phyloP scores from a whole-genome alignment of 768 basidiomycete species.

The Termitomyces sp. region DNA sequence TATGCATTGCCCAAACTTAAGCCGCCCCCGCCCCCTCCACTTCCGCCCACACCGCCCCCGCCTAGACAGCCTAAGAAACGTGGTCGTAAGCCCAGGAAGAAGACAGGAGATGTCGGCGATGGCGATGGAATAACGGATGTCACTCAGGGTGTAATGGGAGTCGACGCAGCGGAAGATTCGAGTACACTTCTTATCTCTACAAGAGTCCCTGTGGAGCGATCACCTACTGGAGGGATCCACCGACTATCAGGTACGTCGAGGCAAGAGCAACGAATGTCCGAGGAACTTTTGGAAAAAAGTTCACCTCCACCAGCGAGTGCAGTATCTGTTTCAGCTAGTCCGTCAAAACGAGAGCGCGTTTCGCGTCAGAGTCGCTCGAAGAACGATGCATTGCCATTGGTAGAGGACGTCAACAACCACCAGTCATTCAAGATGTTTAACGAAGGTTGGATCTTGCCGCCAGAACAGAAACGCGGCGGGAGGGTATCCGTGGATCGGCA shows the following conservation, averaged over 20 bases:
- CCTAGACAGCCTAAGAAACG: slow-evolving; percentile 36
- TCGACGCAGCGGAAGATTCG: not conserved
- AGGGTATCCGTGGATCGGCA: slow-evolving; percentile 40
- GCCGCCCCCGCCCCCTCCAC: slow-evolving; percentile 53
- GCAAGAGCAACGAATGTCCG: not conserved
- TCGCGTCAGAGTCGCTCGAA: not conserved
- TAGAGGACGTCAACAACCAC: slow-evolving; percentile 66
- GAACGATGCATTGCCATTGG: slow-evolving; percentile 46
- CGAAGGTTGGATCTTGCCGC: slow-evolving; percentile 81
- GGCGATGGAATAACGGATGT: not conserved
- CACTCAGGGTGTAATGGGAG: not conserved
- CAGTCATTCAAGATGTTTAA: slow-evolving; percentile 81
- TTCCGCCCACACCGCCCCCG: slow-evolving; percentile 31
- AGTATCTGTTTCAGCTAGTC: slow-evolving; percentile 24
- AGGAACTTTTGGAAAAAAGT: not conserved
- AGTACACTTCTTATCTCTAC: slow-evolving; percentile 1
- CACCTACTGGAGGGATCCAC: slow-evolving; percentile 3
- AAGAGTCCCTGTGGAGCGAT: slow-evolving; percentile 14
- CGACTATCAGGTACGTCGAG: too few species aligned
- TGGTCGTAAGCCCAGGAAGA: slow-evolving; percentile 32
- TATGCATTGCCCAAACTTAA: slow-evolving; percentile 62
- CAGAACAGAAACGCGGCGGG: slow-evolving; percentile 63
- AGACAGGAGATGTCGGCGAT: not conserved
- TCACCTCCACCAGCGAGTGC: slow-evolving; percentile 44
- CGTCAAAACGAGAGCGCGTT: slow-evolving; percentile 22